phyloP scores from a whole-genome alignment of 768 basidiomycete species.

The Tulasnella sp. region DNA sequence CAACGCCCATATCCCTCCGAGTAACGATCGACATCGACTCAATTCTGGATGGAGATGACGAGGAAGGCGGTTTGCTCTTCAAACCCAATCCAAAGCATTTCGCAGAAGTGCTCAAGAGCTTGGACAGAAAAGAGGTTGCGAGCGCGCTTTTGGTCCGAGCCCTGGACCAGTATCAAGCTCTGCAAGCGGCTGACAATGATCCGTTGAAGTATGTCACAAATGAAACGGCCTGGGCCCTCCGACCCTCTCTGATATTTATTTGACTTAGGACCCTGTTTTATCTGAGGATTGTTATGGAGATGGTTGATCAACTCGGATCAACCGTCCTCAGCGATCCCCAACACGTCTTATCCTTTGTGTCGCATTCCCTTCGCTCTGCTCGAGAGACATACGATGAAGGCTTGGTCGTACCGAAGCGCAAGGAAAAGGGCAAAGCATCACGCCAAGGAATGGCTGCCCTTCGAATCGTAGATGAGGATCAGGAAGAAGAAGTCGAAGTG shows the following conservation, averaged over 20 bases:
- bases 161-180: slow-evolving; percentile 54
- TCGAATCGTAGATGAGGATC: slow-evolving; percentile 30
- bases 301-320: slow-evolving; percentile 57
- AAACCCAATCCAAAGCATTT: slow-evolving; percentile 69
- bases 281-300: slow-evolving; percentile 70
- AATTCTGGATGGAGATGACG: slow-evolving; percentile 17
- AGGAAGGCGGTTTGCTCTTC: slow-evolving; percentile 48
- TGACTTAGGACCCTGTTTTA: slow-evolving; percentile 45
- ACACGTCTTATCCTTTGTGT: slow-evolving; percentile 73
- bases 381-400: not conserved
- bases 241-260: not conserved
- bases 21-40: slow-evolving; percentile 21
- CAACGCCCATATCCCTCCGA: slow-evolving; percentile 7
- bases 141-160: slow-evolving; percentile 63
- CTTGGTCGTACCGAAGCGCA: slow-evolving; percentile 12
- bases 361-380: slow-evolving; percentile 52
- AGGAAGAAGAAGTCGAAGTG: slow-evolving; percentile 23
- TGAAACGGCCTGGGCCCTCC: not conserved
- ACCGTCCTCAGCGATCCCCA: slow-evolving; percentile 52
- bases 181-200: slow-evolving; percentile 23
- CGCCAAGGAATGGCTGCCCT: slow-evolving; percentile 20
- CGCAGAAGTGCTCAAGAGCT: slow-evolving; percentile 47
- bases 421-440: slow-evolving; percentile 23
- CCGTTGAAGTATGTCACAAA: slow-evolving; percentile 25
- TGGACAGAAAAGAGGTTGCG: slow-evolving; percentile 58